Evolutionary conservation across 2,329 filamentous ascomycete species (phyloP).

Genomic region (Colletotrichum siamense): DNA sequence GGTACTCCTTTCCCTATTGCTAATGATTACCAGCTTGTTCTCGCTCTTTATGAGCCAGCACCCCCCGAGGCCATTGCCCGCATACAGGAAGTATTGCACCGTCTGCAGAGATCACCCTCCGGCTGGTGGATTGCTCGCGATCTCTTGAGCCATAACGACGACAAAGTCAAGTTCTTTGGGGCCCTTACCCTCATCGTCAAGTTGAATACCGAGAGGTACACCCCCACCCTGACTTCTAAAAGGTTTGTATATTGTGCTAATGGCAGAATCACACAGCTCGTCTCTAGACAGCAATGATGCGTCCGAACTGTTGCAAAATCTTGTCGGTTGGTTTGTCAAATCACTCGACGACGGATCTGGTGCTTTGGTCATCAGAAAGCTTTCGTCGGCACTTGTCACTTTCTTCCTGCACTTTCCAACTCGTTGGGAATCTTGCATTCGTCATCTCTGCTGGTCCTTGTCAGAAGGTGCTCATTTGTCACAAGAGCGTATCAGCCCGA

Average conservation of each 20-base stretch:
- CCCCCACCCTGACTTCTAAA: not conserved
- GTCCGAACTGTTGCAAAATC: slow-evolving; percentile 61
- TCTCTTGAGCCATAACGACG: slow-evolving; percentile 70
- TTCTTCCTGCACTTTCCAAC: slow-evolving; percentile 76
- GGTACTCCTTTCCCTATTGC: not conserved
- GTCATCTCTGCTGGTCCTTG: slow-evolving; percentile 59
- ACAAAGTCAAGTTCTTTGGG: slow-evolving; percentile 88
- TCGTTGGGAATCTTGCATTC: slow-evolving; percentile 70
- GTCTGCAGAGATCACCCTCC: slow-evolving; percentile 77
- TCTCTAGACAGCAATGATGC: slow-evolving; percentile 63
- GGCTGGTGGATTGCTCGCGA: slow-evolving; percentile 88
- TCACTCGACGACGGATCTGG: slow-evolving; percentile 58
- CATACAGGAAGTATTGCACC: slow-evolving; percentile 77
- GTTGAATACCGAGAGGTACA: slow-evolving; percentile 83
- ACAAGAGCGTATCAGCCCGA: slow-evolving; percentile 26
- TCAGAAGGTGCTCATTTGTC: slow-evolving; percentile 26
- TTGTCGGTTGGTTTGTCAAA: slow-evolving; percentile 67
- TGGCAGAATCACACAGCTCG: slow-evolving; percentile 34
- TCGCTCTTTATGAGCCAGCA: slow-evolving; percentile 59
- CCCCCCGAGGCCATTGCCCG: slow-evolving; percentile 50
- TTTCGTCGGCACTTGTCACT: slow-evolving; percentile 78
- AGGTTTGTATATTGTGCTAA: not conserved
- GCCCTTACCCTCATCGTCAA: slow-evolving; percentile 94
- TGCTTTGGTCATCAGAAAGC: slow-evolving; percentile 72
- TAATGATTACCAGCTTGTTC: slow-evolving; percentile 44